These are phyloP conservation scores for Vitis rupestris DNA, from an alignment of 164 flowering plant species.

Conservation along the genomic window DNA sequence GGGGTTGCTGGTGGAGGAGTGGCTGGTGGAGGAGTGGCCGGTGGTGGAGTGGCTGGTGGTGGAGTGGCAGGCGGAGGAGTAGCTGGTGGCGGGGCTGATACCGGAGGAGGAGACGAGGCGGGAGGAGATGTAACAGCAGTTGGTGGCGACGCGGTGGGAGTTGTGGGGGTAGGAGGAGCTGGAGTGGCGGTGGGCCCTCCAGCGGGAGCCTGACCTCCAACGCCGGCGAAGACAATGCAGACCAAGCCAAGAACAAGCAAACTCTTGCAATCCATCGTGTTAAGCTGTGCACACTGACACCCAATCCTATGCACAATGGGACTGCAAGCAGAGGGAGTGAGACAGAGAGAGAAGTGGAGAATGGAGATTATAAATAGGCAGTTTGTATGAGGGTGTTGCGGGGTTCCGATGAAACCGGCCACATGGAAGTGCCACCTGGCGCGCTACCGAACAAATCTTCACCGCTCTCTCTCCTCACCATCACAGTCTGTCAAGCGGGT, in stretches of 20 bases:
- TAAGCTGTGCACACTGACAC: constrained; percentile 7
- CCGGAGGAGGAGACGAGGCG: constrained; percentile 17
- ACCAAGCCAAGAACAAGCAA: constrained; percentile 23
- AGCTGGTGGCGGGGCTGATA: constrained; percentile 13
- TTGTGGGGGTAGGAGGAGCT: constrained; percentile 22
- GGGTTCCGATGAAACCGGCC: neutral
- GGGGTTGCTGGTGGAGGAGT: constrained; percentile 19
- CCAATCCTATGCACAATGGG: neutral
- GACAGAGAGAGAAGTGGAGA: neutral
- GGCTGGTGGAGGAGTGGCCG: constrained; percentile 25
- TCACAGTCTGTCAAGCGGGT: neutral
- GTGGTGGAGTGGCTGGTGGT: constrained; percentile 25
- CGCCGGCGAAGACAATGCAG: constrained; percentile 50
- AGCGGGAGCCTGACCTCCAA: constrained; percentile 49
- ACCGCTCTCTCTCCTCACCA: neutral
- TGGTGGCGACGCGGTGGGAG: constrained; percentile 17
- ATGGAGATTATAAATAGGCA: no score
- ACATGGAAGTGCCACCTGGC: constrained; percentile 5
- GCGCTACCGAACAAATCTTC: constrained; percentile 10
- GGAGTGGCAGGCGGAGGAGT: constrained; percentile 26
- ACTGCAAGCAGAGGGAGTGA: neutral
- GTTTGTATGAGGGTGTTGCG: no score
- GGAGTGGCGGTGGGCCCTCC: constrained; percentile 40
- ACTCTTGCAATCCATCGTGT: constrained; percentile 24
- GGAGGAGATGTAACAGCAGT: constrained; percentile 18